Percentiles rank a stretch among this genome's conserved stretches.
These are phyloP conservation scores for Mycena chlorophos DNA, from an alignment of 768 basidiomycete species.

Conservation along the genomic window DNA sequence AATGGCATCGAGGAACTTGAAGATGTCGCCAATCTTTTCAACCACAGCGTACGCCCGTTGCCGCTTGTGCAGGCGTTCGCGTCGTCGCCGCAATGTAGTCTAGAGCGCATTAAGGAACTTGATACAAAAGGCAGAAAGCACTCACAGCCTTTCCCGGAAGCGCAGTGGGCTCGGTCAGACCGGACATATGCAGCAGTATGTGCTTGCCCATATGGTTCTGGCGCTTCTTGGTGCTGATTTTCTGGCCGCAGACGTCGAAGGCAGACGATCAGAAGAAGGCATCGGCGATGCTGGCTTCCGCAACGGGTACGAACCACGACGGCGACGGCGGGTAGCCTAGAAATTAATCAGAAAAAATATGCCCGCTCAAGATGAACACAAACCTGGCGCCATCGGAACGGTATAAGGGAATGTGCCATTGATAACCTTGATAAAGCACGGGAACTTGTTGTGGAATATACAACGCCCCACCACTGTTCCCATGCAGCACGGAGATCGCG, in stretches of 20 bases:
- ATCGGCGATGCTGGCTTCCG: background rate
- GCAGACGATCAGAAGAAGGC: background rate
- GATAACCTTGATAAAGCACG: background rate
- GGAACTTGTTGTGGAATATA: background rate
- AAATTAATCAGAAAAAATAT: too few species aligned
- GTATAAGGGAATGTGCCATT: background rate
- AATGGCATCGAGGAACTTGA: slow-evolving; percentile 81
- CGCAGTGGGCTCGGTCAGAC: slow-evolving; percentile 9
- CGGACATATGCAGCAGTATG: slow-evolving; percentile 11
- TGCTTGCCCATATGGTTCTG: slow-evolving; percentile 26
- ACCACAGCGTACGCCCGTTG: slow-evolving; percentile 96
- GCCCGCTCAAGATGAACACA: too few species aligned
- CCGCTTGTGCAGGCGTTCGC: slow-evolving; percentile 89
- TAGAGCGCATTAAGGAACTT: too few species aligned
- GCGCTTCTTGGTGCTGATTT: slow-evolving; percentile 8
- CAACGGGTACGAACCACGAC: background rate
- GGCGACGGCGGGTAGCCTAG: too few species aligned
- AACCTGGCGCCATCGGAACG: too few species aligned
- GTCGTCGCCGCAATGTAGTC: slow-evolving; percentile 61
- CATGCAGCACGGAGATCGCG: background rate
- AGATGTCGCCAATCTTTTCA: slow-evolving; percentile 86
- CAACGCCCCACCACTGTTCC: background rate
- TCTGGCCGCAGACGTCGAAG: slow-evolving; percentile 14
- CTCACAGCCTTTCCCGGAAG: too few species aligned
- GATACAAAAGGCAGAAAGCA: too few species aligned